Percentiles rank a stretch among this genome's conserved stretches.
Conservation (phyloP, 176 grass and related monocot genomes). For the Carex scoparia region DNA sequence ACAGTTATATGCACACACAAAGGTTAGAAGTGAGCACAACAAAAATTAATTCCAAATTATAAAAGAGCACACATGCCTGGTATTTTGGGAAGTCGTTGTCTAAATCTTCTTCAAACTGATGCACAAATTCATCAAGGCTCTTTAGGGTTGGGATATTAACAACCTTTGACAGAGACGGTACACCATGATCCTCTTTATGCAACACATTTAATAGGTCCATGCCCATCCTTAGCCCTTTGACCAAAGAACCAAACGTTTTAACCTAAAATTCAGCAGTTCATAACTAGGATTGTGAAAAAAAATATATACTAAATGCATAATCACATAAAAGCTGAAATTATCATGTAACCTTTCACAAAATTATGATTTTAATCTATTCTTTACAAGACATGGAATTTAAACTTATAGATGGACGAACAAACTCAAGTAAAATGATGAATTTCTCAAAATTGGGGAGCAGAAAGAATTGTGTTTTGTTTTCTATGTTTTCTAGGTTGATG, state of each 20-base stretch:
- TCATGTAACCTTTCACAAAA: conserved; percentile 1
- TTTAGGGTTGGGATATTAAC: conserved; percentile 66
- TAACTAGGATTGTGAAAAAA: conserved; percentile 5
- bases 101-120: conserved; percentile 55
- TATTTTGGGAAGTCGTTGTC: conserved; percentile 50
- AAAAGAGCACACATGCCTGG: conserved; percentile 51
- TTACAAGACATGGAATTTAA: neutral
- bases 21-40: neutral
- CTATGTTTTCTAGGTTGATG: neutral
- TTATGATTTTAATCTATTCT: neutral
- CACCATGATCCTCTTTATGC: conserved; percentile 53
- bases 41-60: neutral
- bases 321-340: neutral
- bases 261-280: conserved; percentile 43
- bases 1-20: conserved; percentile 3
- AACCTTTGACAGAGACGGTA: conserved; percentile 48
- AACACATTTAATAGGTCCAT: conserved; percentile 61
- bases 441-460: neutral
- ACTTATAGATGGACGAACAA: neutral
- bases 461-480: neutral
- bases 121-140: conserved; percentile 48
- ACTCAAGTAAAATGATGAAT: neutral
- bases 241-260: conserved; percentile 76
- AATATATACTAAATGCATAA: neutral
- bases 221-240: conserved; percentile 68